A percentile compares a stretch with the other conserved stretches of the same genome.
These are phyloP conservation scores for Oryza rufipogon DNA, from an alignment of 176 grass and related monocot species.

Conservation along the genomic window DNA sequence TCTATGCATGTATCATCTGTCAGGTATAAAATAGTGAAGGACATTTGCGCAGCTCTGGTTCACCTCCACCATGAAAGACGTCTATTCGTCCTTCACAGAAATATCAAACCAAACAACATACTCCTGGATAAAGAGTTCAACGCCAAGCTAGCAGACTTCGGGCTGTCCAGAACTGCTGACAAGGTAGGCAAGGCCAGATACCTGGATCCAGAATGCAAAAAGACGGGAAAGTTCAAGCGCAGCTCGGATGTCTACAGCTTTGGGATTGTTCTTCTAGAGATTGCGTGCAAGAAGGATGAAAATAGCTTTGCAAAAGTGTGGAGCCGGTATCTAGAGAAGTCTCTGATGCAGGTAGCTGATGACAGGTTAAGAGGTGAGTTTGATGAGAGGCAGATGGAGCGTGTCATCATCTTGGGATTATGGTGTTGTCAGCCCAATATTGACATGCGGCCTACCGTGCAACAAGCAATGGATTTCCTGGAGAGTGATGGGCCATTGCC, in stretches of 20 bases:
- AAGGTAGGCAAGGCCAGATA: background rate
- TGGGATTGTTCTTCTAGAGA: background rate
- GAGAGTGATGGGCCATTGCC: no score
- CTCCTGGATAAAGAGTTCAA: no score
- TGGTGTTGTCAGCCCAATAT: background rate
- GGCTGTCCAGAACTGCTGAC: background rate
- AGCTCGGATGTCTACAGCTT: conserved; percentile 25
- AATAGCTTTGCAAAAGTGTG: background rate
- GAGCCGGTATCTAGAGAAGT: background rate
- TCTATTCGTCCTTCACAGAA: no score
- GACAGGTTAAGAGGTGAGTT: background rate
- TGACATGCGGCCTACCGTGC: no score
- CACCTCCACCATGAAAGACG: no score
- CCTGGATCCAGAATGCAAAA: background rate
- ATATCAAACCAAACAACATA: no score
- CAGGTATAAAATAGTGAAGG: no score
- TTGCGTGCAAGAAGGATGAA: background rate
- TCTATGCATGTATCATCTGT: no score
- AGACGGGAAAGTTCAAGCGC: background rate
- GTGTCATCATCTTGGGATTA: conserved; percentile 6
- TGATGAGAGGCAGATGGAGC: background rate
- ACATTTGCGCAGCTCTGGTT: no score
- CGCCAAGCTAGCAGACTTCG: no score
- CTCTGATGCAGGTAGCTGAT: background rate
- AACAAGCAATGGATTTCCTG: no score